These are phyloP conservation scores for Graphilbum sp. DNA, from an alignment of 2,329 filamentous ascomycete species.

Conservation along the genomic window DNA sequence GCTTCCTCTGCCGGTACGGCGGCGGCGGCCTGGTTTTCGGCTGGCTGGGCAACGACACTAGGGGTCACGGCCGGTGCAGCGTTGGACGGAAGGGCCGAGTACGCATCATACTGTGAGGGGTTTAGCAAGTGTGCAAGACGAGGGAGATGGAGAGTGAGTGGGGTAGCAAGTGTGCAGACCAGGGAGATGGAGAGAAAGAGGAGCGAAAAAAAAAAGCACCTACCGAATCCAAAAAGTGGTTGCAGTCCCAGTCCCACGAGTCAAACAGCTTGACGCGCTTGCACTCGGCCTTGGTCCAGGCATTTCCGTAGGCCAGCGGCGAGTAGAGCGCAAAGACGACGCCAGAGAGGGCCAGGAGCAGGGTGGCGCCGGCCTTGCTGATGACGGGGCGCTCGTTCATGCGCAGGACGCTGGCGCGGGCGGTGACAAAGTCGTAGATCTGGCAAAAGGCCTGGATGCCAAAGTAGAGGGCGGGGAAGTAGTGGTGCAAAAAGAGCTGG, in stretches of 20 bases:
- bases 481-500: constrained; percentile 96
- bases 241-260: constrained; percentile 97
- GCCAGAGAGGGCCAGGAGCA: constrained; percentile 59
- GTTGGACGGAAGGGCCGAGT: constrained; percentile 16
- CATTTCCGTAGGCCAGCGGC: constrained; percentile 81
- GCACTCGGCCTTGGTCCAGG: constrained; percentile 84
- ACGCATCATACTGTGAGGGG: constrained; percentile 32
- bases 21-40: background rate
- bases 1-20: background rate
- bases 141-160: no score
- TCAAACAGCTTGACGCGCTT: constrained; percentile 71
- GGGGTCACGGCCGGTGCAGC: no score
- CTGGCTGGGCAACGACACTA: no score
- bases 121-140: no score
- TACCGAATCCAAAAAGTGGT: constrained; percentile 76
- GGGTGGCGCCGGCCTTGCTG: constrained; percentile 56
- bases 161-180: no score
- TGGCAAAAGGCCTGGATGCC: constrained; percentile 80
- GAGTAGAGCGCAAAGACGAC: constrained; percentile 72
- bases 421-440: constrained; percentile 69
- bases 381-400: constrained; percentile 54
- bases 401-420: constrained; percentile 52
- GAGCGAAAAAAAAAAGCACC: constrained; percentile 30
- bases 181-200: no score
- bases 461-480: constrained; percentile 94